Base-by-base conservation (phyloP, 345 rosid species). In the Populus ilicifolia region DNA sequence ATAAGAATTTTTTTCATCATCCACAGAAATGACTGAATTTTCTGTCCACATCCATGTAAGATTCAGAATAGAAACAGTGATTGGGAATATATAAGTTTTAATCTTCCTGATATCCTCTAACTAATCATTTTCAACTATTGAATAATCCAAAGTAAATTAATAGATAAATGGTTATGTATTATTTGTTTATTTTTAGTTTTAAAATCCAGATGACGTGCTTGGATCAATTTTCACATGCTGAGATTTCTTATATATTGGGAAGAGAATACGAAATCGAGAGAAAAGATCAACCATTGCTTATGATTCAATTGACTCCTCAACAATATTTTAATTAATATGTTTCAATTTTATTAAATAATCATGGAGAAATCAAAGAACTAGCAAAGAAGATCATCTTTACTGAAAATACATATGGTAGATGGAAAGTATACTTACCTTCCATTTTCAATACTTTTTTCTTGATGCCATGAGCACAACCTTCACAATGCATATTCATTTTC, bases 401-500 rank as follows among this genome's bases (percentile, higher is more conserved):
- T 10, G 36, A 67, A 67, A 13, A 67, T 0, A 33, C 4, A 38
- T 18, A 7, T 7, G 23, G 10, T 30, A 30, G 9, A 9, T 44
- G 5, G 35, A 17, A 8, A 18, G 36, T 33, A 33, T 33, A n/a
- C 1, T 29, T 70, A 90, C 98, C 96, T 88, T 82, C 74, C 83
- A 91, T 84, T 80, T 79, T 84, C 70, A 35, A 72, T 75, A 90
- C 75, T 59, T 35, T 78, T 80, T 41, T 85, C 79, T 83, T 86
- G 61, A 88, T 85, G 27, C 87, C 94, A 54, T 72, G 38, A 30
- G 82, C 97, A 78, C 98, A 91, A 5, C 88, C 92, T 77, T 88
- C 90, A 64, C 98, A 91, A 10, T 91, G 93, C 85, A 93, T 91
- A 44, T 69, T 78, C 85, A 90, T 84, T 78, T 83, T 89, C 36